These are phyloP conservation scores for Yarrowia sp. DNA, from an alignment of 805 yeast species.

Conservation along the genomic window DNA sequence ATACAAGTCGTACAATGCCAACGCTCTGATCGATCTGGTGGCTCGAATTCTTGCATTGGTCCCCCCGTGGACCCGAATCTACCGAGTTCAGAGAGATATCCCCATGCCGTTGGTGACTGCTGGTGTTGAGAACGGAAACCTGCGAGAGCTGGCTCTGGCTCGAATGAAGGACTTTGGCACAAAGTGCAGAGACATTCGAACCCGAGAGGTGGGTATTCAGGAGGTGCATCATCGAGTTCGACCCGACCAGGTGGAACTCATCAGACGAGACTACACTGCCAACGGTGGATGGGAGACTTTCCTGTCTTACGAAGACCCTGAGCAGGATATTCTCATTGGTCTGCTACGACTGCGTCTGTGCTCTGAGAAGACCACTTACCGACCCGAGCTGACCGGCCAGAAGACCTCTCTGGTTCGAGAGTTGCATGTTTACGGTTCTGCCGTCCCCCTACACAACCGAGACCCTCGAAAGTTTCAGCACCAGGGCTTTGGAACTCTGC, in stretches of 20 bases:
- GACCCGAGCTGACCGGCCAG: conserved; percentile 84
- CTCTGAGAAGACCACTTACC: conserved; percentile 83
- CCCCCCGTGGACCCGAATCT: conserved; percentile 99
- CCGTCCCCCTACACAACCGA: conserved; percentile 92
- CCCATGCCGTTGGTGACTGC: conserved; percentile 98
- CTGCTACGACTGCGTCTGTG: conserved; percentile 87
- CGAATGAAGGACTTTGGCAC: conserved; percentile 99
- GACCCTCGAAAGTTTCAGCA: conserved; percentile 99
- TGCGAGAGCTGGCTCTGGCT: conserved; percentile 92
- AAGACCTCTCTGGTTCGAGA: conserved; percentile 96
- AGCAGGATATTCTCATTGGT: conserved; percentile 93
- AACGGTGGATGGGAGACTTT: conserved; percentile 99
- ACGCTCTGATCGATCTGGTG: conserved; percentile 89
- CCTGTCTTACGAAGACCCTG: conserved; percentile 94
- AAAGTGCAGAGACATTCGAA: conserved; percentile 92
- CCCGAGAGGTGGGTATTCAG: conserved; percentile 98
- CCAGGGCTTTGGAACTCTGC: conserved; percentile 96
- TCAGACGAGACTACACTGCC: conserved; percentile 94
- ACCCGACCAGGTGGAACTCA: conserved; percentile 95
- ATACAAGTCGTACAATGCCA: conserved; percentile 93
- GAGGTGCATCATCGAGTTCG: conserved; percentile 96
- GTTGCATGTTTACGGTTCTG: conserved; percentile 95
- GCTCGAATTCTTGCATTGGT: conserved; percentile 95
- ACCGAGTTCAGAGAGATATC: conserved; percentile 97
- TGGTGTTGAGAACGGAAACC: conserved; percentile 97